These are phyloP conservation scores for Nicotiana attenuata DNA, from an alignment of 257 asterid species.

Conservation along the genomic window DNA sequence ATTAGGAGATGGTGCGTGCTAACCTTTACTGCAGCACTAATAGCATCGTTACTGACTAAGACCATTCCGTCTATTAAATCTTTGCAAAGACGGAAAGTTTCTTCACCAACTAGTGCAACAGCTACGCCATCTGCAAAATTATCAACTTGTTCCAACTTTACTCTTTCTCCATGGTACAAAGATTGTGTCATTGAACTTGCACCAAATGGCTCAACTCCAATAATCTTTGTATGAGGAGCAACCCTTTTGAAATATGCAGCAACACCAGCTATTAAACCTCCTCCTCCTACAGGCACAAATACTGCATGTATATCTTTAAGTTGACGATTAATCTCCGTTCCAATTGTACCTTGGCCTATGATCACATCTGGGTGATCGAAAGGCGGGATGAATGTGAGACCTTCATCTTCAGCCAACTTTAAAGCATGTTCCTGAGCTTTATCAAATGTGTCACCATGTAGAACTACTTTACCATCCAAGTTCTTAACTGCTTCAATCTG, in stretches of 20 bases:
- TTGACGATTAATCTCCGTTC: constrained; percentile 75
- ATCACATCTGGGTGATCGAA: constrained; percentile 83
- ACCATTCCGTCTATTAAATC: constrained; percentile 81
- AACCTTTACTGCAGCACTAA: constrained; percentile 90
- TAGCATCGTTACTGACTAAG: constrained; percentile 70
- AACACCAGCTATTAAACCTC: constrained; percentile 91
- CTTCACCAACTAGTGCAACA: constrained; percentile 80
- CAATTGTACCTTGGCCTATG: constrained; percentile 83
- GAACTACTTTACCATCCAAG: constrained; percentile 75
- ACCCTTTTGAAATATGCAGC: constrained; percentile 80
- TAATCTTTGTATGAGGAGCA: constrained; percentile 67
- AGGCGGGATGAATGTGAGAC: constrained; percentile 64
- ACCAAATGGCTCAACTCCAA: constrained; percentile 89
- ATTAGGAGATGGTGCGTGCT: not conserved
- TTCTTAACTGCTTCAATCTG: constrained; percentile 73
- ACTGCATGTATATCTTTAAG: constrained; percentile 59
- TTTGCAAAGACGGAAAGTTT: constrained; percentile 61
- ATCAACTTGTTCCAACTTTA: constrained; percentile 69
- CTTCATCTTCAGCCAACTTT: constrained; percentile 49
- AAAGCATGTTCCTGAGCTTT: constrained; percentile 79
- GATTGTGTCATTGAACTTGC: constrained; percentile 95
- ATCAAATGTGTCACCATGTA: constrained; percentile 73
- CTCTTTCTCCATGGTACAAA: constrained; percentile 53
- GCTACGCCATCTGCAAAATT: constrained; percentile 99
- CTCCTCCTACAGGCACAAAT: constrained; percentile 94